Base-by-base conservation (phyloP, 345 rosid genomes). In the Citrus glauca region DNA sequence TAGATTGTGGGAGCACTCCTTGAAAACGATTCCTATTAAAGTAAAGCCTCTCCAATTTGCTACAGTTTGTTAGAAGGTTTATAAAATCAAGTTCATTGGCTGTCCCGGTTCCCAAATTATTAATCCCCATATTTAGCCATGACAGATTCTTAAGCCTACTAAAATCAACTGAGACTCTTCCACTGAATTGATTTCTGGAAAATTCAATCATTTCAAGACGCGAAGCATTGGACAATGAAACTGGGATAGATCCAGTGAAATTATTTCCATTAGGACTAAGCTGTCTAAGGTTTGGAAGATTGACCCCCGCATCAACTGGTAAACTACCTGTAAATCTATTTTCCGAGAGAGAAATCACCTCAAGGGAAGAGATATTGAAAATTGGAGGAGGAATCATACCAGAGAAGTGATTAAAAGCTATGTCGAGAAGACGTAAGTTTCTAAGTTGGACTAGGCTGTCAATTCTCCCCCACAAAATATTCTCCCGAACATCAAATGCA, bases 181-280 rank as follows among this genome's bases (percentile, higher is more conserved):
- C 74, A 1, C 19, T 69, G 32, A 76, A 35, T 1, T 57, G 1
- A 4, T 81, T 79, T 0, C 0, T 0, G 0, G 11, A 0, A 7
- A 75, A 1, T 19, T 2, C 2, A 53, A 78, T 35, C 3, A 0
- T 0, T 10, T 0, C 0, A 10, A 86, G 77, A 17, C 81, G 66
- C 1, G 83, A 73, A 9, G 74, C 76, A 62, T 86, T 86, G 50
- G 83, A 70, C 22, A 83, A 4, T 6, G 88, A 81, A 2, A 1
- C 9, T 9, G 84, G 81, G 27, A 86, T 28, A 14, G 30, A 16
- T 2, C 86, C 87, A n/a, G 16, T 38, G 16, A 84, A 61, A 4
- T 67, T 6, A 22, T 86, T 81, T 2, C 0, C 4, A 27, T 1
- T 4, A n/a, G 73, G 1, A 1, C 1, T 0, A 62, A 78, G 1